Percentiles rank a stretch among this genome's conserved stretches.
Conservation (phyloP, 148 eudicot species). For the Fagopyrum tataricum region DNA sequence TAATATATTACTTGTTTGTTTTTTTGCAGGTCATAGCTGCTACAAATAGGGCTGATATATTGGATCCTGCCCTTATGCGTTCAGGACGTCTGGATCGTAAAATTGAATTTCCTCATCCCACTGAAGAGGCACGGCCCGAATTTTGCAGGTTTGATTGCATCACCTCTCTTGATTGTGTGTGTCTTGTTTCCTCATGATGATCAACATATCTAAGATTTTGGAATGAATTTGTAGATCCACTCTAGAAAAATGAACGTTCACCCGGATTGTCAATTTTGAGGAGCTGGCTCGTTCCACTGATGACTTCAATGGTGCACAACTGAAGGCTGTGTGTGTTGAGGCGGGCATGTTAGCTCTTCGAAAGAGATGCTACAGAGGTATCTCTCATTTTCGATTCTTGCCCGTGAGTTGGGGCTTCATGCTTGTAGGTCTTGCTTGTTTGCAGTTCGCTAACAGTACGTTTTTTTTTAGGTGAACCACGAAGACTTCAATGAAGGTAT, state of each 20-base stretch:
- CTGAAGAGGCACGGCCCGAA: constrained; percentile 98
- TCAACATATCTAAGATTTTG: background rate
- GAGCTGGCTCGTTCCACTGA: constrained; percentile 95
- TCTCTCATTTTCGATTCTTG: constrained; percentile 2
- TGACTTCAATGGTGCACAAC: constrained; percentile 93
- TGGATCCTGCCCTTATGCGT: constrained; percentile 95
- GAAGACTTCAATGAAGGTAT: constrained; percentile 98
- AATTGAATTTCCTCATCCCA: constrained; percentile 98
- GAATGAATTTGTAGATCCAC: constrained; percentile 51
- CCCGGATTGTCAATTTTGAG: constrained; percentile 95
- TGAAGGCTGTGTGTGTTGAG: constrained; percentile 98
- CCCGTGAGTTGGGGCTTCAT: background rate
- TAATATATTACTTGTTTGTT: background rate
- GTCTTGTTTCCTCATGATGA: background rate
- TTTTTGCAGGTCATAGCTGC: constrained; percentile 79
- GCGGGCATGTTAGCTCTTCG: constrained; percentile 98
- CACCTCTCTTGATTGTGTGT: background rate
- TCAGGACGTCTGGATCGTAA: constrained; percentile 98
- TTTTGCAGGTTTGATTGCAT: constrained; percentile 54
- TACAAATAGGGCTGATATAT: constrained; percentile 90
- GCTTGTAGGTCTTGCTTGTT: background rate
- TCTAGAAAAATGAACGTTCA: constrained; percentile 97
- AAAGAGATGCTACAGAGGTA: constrained; percentile 95
- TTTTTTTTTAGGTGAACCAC: constrained; percentile 67
- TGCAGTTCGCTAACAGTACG: background rate